Evolutionary conservation across 805 yeast genomes (phyloP).

Genomic region (Kregervanrija fluxuum): DNA sequence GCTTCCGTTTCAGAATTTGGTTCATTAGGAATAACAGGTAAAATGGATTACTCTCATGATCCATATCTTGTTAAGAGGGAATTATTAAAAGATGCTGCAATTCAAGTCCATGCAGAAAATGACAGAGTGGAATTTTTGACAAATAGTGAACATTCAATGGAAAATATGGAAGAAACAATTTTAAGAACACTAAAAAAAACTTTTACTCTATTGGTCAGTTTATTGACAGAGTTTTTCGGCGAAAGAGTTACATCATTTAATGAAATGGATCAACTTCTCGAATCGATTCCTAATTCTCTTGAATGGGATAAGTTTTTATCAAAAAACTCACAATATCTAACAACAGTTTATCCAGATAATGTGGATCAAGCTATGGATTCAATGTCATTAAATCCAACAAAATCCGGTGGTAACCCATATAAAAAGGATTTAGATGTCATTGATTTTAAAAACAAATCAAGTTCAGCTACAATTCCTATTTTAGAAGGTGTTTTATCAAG

Average conservation of each 20-base stretch:
- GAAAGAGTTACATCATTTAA: slow-evolving; percentile 23
- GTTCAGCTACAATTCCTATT: slow-evolving; percentile 35
- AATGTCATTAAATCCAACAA: slow-evolving; percentile 3
- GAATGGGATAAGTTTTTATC: slow-evolving; percentile 40
- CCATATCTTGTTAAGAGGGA: slow-evolving; percentile 39
- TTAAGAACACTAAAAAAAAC: slow-evolving; percentile 34
- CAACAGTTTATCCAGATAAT: slow-evolving; percentile 14
- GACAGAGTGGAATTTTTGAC: slow-evolving; percentile 36
- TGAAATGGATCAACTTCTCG: slow-evolving; percentile 26
- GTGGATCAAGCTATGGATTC: slow-evolving; percentile 7
- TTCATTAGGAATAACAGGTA: slow-evolving; percentile 6
- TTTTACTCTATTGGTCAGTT: slow-evolving; percentile 23
- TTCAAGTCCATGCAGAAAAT: slow-evolving; percentile 41
- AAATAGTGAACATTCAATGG: slow-evolving; percentile 33
- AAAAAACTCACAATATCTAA: slow-evolving; percentile 27
- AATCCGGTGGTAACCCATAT: slow-evolving; percentile 9
- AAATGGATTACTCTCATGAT: slow-evolving; percentile 33
- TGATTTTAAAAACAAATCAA: slow-evolving; percentile 32
- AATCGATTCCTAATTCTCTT: slow-evolving; percentile 28
- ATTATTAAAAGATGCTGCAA: slow-evolving; percentile 29
- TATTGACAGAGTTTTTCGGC: slow-evolving; percentile 26
- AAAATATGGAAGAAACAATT: slow-evolving; percentile 36
- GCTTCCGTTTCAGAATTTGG: slow-evolving; percentile 18
- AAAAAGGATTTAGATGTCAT: slow-evolving; percentile 32
- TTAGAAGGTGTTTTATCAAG: slow-evolving; percentile 41